phyloP scores from a whole-genome alignment of 2,329 filamentous ascomycete species.

The Emydomyces testavorans region DNA sequence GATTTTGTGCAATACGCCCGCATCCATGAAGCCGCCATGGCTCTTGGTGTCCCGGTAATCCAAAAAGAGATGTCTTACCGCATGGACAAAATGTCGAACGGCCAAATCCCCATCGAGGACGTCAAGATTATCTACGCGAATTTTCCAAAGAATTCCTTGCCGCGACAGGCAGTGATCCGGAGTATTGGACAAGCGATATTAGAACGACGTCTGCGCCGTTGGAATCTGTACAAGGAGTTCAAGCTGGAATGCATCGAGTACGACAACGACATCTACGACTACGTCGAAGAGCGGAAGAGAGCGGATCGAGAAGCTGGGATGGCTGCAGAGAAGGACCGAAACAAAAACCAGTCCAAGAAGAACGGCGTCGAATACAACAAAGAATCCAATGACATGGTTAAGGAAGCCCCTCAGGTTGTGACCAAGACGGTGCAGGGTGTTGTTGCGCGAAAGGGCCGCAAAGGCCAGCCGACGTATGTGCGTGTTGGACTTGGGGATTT shows the following conservation, averaged over 20 bases:
- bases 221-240: conserved; percentile 15
- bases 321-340: not conserved
- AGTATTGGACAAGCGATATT: conserved; percentile 17
- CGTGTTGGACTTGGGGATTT: conserved; percentile 13
- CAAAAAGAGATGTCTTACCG: conserved; percentile 12
- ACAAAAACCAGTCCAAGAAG: not conserved
- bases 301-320: conserved; percentile 2
- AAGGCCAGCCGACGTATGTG: conserved; percentile 13
- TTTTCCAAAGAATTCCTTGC: conserved; percentile 9
- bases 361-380: not conserved
- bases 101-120: conserved; percentile 13
- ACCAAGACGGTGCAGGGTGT: conserved; percentile 14
- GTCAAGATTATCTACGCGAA: conserved; percentile 14
- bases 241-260: conserved; percentile 13
- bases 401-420: conserved; percentile 2
- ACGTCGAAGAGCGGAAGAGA: conserved; percentile 9
- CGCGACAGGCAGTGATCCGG: conserved; percentile 15
- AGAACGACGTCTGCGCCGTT: conserved; percentile 14
- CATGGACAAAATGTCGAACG: conserved; percentile 14
- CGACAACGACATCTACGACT: conserved; percentile 15
- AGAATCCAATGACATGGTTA: not conserved
- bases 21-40: conserved; percentile 14
- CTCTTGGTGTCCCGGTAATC: conserved; percentile 8
- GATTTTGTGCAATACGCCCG: conserved; percentile 15
- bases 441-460: conserved; percentile 13